These are phyloP conservation scores for Wickerhamiella kazuoi DNA, from an alignment of 805 yeast genomes.

Conservation along the genomic window DNA sequence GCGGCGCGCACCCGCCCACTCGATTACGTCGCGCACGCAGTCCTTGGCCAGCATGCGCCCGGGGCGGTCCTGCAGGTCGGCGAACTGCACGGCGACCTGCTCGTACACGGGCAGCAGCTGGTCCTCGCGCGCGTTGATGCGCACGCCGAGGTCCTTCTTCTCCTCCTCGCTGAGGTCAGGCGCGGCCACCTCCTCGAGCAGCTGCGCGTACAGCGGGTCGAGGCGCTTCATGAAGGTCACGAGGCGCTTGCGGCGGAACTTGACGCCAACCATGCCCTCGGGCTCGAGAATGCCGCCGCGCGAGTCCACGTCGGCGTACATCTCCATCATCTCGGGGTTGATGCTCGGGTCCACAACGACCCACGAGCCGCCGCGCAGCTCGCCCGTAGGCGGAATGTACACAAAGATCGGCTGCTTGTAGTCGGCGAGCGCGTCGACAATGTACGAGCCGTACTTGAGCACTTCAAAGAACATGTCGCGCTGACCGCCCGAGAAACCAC, in stretches of 20 bases:
- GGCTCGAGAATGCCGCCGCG: constrained; percentile 98
- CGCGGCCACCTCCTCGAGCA: constrained; percentile 27
- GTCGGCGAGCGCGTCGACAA: constrained; percentile 91
- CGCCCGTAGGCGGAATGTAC: constrained; percentile 96
- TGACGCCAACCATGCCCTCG: constrained; percentile 97
- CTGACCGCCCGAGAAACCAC: constrained; percentile 99
- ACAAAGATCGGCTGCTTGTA: constrained; percentile 94
- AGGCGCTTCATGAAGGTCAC: constrained; percentile 81
- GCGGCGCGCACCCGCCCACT: constrained; percentile 80
- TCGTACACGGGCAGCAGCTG: constrained; percentile 70
- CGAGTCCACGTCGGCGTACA: constrained; percentile 92
- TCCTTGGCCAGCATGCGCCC: constrained; percentile 96
- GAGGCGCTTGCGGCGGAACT: constrained; percentile 86
- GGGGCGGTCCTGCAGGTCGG: constrained; percentile 93
- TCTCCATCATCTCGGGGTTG: constrained; percentile 94
- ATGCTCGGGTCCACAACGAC: constrained; percentile 98
- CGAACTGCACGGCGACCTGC: constrained; percentile 88
- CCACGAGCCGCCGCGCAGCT: constrained; percentile 99
- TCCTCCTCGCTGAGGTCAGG: constrained; percentile 41
- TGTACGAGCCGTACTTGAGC: constrained; percentile 87
- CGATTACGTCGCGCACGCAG: constrained; percentile 64
- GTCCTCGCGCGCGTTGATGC: constrained; percentile 64
- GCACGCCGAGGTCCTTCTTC: constrained; percentile 42
- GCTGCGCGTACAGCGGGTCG: constrained; percentile 54
- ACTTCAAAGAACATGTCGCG: constrained; percentile 99